phyloP scores from a whole-genome alignment of 805 yeast species.

The Monosporozyma solicola region DNA sequence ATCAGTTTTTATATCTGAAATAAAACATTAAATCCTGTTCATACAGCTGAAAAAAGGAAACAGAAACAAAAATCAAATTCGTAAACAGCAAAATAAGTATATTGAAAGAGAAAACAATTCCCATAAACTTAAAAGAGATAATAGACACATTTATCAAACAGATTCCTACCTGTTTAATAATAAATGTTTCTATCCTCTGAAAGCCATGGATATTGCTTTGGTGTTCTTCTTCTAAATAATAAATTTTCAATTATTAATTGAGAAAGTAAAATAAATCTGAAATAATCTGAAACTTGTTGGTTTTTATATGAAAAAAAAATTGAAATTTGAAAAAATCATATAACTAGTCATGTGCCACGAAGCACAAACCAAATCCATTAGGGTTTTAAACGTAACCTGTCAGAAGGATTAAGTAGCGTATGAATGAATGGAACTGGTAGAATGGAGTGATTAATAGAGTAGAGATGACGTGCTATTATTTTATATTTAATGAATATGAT shows the following conservation, averaged over 20 bases:
- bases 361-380: background rate
- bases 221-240: background rate
- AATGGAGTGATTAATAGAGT: background rate
- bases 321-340: background rate
- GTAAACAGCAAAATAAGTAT: background rate
- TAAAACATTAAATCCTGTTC: background rate
- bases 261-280: background rate
- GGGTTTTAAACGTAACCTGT: background rate
- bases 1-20: constrained; percentile 30
- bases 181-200: background rate
- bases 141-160: background rate
- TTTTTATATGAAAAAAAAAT: background rate
- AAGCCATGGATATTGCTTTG: background rate
- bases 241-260: background rate
- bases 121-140: background rate
- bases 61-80: background rate
- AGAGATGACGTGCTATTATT: background rate
- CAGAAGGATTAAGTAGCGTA: too few species aligned
- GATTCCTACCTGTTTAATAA: background rate
- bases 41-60: background rate
- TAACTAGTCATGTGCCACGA: background rate
- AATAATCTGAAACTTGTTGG: background rate
- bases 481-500: background rate
- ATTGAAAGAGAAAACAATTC: background rate
- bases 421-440: too few species aligned